Evolutionary conservation across 768 basidiomycete species (phyloP).

Genomic region (Tricholoma matsutake): DNA sequence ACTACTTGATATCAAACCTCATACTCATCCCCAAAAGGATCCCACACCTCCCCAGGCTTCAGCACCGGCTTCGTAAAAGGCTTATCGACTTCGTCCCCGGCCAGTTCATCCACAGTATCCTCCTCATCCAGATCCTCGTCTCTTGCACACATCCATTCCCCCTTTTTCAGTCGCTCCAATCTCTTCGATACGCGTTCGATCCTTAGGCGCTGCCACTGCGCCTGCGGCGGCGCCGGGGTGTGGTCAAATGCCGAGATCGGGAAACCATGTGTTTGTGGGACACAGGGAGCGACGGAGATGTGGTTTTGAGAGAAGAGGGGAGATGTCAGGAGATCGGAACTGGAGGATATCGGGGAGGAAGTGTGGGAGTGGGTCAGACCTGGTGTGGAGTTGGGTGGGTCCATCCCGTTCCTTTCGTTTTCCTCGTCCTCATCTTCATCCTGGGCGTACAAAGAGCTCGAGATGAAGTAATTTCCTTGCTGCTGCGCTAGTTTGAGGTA

Average conservation of each 20-base stretch:
- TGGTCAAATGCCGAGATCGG: slow-evolving; percentile 9
- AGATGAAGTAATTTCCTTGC: slow-evolving; percentile 16
- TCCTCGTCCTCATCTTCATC: slow-evolving; percentile 4
- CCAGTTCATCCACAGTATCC: slow-evolving; percentile 19
- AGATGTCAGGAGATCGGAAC: slow-evolving; percentile 8
- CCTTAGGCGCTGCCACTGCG: slow-evolving; percentile 30
- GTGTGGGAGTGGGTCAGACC: slow-evolving; percentile 4
- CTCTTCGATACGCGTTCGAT: slow-evolving; percentile 29
- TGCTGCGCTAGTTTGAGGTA: slow-evolving; percentile 17
- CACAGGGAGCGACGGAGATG: slow-evolving; percentile 7
- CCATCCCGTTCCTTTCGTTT: background rate
- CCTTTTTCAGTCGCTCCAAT: slow-evolving; percentile 32
- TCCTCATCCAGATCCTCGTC: slow-evolving; percentile 26
- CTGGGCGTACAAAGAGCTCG: background rate
- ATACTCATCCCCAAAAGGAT: slow-evolving; percentile 30
- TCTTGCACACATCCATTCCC: slow-evolving; percentile 26
- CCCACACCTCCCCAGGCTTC: slow-evolving; percentile 21
- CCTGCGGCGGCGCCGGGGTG: slow-evolving; percentile 41
- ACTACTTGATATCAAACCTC: slow-evolving; percentile 25
- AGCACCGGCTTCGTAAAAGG: slow-evolving; percentile 9
- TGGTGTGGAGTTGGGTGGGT: slow-evolving; percentile 1
- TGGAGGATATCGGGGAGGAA: slow-evolving; percentile 4
- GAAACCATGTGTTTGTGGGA: background rate
- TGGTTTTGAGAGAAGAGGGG: slow-evolving; percentile 9
- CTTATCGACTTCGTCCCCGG: slow-evolving; percentile 4